Conservation (phyloP, 1,139 yeast genomes). For the Debaryomyces psychrophilus region DNA sequence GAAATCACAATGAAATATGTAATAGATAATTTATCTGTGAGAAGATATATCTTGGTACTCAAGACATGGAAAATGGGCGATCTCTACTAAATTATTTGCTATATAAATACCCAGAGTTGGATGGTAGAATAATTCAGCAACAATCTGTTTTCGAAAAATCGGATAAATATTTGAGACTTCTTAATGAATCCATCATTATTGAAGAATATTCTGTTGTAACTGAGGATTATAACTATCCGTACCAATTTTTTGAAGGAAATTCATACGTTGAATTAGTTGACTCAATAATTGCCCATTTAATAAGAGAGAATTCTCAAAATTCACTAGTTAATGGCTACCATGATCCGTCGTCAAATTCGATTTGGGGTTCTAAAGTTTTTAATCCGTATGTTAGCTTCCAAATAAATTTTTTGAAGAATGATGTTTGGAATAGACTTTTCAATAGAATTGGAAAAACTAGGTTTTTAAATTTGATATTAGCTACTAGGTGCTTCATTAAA, state of each 20-base stretch:
- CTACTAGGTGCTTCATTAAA: constrained; percentile 27
- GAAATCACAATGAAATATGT: neutral
- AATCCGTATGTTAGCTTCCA: constrained; percentile 31
- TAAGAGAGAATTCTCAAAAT: constrained; percentile 23
- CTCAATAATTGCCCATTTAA: constrained; percentile 22
- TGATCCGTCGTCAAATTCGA: constrained; percentile 19
- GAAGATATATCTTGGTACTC: neutral
- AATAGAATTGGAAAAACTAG: constrained; percentile 30
- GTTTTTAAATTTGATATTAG: constrained; percentile 37
- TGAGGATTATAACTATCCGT: neutral
- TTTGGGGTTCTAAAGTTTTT: constrained; percentile 18
- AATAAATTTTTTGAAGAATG: constrained; percentile 34
- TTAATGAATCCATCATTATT: constrained; percentile 2
- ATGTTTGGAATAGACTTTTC: constrained; percentile 40
- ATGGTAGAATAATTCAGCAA: neutral
- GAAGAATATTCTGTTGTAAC: neutral
- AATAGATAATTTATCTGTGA: neutral
- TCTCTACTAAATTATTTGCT: constrained; percentile 8
- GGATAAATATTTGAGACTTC: constrained; percentile 1
- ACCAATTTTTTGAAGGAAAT: constrained; percentile 7
- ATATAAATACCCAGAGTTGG: constrained; percentile 9
- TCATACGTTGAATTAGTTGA: constrained; percentile 33
- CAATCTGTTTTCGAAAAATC: constrained; percentile 3
- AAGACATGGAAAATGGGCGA: constrained; percentile 9
- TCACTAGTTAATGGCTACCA: constrained; percentile 31